Evolutionary conservation across 1,284 basidiomycete species (phyloP).

Genomic region (Cryptococcus jaspeensis): DNA sequence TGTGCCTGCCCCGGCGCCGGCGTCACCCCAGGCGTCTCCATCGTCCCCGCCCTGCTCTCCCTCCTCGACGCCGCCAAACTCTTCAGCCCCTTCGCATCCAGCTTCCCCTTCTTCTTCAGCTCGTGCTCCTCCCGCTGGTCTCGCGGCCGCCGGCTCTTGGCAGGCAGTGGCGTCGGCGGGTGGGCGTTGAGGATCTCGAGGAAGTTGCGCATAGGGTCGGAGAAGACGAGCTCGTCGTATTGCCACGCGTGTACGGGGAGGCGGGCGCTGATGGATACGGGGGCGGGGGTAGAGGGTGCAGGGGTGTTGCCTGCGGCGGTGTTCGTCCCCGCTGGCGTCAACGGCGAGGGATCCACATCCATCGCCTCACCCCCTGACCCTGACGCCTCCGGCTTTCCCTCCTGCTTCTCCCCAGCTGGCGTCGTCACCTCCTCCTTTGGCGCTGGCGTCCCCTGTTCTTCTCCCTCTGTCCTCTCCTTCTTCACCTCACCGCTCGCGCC

Average conservation of each 20-base stretch:
- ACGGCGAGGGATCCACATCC: background rate
- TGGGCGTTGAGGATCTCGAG: slow-evolving; percentile 76
- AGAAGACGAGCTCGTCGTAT: slow-evolving; percentile 97
- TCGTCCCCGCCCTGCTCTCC: slow-evolving; percentile 61
- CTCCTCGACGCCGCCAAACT: slow-evolving; percentile 58
- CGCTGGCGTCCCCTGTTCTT: slow-evolving; percentile 7
- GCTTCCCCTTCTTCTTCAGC: slow-evolving; percentile 34
- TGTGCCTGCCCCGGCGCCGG: slow-evolving; percentile 53
- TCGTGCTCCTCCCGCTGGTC: slow-evolving; percentile 39
- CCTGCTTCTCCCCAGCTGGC: background rate
- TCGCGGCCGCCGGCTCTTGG: slow-evolving; percentile 55
- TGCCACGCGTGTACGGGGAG: slow-evolving; percentile 91
- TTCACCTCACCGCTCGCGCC: slow-evolving; percentile 10
- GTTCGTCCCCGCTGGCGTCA: background rate
- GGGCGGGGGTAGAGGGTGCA: background rate
- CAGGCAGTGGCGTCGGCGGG: slow-evolving; percentile 79
- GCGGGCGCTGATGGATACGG: slow-evolving; percentile 26
- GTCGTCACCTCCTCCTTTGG: slow-evolving; percentile 13
- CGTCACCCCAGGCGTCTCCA: slow-evolving; percentile 56
- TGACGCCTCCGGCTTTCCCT: slow-evolving; percentile 3
- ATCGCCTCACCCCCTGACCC: slow-evolving; percentile 7
- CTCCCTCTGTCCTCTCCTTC: slow-evolving; percentile 2
- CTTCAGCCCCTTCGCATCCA: background rate
- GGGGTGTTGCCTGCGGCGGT: background rate
- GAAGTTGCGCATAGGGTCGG: slow-evolving; percentile 87